phyloP scores from a whole-genome alignment of 1,139 yeast species.

The Pichia cactophila region DNA sequence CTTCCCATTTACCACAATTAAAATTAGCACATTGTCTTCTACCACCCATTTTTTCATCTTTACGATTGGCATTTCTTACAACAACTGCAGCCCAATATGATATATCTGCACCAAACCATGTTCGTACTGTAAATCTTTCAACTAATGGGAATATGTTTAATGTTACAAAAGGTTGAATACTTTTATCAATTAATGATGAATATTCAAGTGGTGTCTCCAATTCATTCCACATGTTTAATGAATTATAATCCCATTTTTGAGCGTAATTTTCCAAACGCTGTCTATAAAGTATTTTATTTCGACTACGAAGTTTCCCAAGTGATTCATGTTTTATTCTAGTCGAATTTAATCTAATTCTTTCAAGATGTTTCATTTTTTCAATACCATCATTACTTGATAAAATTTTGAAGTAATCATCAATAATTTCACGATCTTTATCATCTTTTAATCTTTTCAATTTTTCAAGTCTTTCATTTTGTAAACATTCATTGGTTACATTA shows the following conservation, averaged over 20 bases:
- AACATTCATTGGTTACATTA: neutral
- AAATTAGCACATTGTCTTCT: conserved; percentile 92
- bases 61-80: conserved; percentile 89
- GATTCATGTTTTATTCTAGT: conserved; percentile 25
- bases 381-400: conserved; percentile 18
- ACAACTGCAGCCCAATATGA: conserved; percentile 97
- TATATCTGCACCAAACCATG: conserved; percentile 61
- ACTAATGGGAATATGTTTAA: conserved; percentile 83
- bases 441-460: conserved; percentile 4
- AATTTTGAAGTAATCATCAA: conserved; percentile 19
- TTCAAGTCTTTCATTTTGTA: conserved; percentile 9
- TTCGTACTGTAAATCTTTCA: conserved; percentile 77
- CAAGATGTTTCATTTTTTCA: conserved; percentile 22
- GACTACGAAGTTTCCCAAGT: conserved; percentile 21
- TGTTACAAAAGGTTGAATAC: conserved; percentile 43
- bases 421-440: conserved; percentile 7
- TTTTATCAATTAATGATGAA: conserved; percentile 38
- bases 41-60: conserved; percentile 82
- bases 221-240: conserved; percentile 37
- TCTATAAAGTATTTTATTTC: conserved; percentile 20
- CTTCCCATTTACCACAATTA: conserved; percentile 95
- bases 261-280: conserved; percentile 27
- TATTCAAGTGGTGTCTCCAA: conserved; percentile 35
- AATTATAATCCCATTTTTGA: conserved; percentile 49
- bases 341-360: conserved; percentile 23